A percentile compares a stretch with the other conserved stretches of the same genome.
Evolutionary conservation across 805 yeast genomes (phyloP).

Genomic region (Myxozyma nipponensis): DNA sequence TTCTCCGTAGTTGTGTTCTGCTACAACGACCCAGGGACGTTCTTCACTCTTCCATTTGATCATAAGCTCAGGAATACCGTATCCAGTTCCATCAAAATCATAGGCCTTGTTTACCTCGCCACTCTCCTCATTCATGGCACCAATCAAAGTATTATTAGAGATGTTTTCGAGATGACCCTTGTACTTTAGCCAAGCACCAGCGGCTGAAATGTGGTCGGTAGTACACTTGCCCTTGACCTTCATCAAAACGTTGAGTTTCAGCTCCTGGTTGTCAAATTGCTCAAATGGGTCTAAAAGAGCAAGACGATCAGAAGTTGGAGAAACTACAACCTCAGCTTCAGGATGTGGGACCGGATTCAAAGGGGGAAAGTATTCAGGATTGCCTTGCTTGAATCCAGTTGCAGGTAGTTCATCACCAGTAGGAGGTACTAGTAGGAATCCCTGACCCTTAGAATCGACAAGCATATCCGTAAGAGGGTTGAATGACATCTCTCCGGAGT

Average conservation of each 20-base stretch:
- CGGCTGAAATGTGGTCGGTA: constrained; percentile 99
- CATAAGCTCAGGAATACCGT: constrained; percentile 94
- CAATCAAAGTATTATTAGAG: constrained; percentile 98
- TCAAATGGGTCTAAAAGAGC: constrained; percentile 91
- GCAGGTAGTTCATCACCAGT: constrained; percentile 85
- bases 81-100: constrained; percentile 88
- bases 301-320: constrained; percentile 93
- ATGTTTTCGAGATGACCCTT: constrained; percentile 99
- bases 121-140: constrained; percentile 96
- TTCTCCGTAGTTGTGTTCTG: constrained; percentile 99
- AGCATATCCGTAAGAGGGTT: constrained; percentile 92
- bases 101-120: constrained; percentile 87
- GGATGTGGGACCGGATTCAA: constrained; percentile 82
- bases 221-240: constrained; percentile 97
- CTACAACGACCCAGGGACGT: constrained; percentile 93
- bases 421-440: constrained; percentile 85
- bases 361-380: constrained; percentile 84
- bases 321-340: constrained; percentile 64
- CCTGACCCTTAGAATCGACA: constrained; percentile 83
- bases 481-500: constrained; percentile 94
- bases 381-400: constrained; percentile 88
- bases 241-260: constrained; percentile 86
- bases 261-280: constrained; percentile 96
- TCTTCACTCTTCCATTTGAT: constrained; percentile 91
- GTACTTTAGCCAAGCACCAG: constrained; percentile 99